phyloP scores from a whole-genome alignment of 2,329 filamentous ascomycete genomes.

The Cladosporium phlei region DNA sequence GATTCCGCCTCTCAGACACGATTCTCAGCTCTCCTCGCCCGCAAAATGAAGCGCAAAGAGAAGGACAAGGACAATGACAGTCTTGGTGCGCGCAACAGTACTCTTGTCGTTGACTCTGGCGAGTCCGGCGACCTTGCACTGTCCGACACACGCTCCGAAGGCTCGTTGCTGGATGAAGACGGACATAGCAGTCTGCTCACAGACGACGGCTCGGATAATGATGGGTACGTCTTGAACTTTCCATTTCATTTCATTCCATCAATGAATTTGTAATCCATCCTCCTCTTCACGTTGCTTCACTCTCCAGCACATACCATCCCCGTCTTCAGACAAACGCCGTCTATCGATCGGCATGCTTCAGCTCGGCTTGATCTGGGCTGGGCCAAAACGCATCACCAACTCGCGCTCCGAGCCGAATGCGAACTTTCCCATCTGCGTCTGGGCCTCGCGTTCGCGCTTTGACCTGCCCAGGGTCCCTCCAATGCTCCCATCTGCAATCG shows the following conservation, averaged over 20 bases:
- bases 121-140: conserved; percentile 12
- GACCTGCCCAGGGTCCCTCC: conserved; percentile 9
- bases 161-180: conserved; percentile 40
- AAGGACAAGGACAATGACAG: conserved; percentile 16
- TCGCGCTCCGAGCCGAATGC: conserved; percentile 7
- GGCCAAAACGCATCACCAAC: too few species aligned
- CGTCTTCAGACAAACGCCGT: background rate
- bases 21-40: conserved; percentile 45
- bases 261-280: too few species aligned
- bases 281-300: too few species aligned
- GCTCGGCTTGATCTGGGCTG: conserved; percentile 1
- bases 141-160: conserved; percentile 22
- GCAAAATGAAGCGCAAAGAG: conserved; percentile 26
- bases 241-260: background rate
- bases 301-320: too few species aligned
- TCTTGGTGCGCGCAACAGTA: conserved; percentile 15
- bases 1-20: conserved; percentile 36
- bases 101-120: conserved; percentile 35
- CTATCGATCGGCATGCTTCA: conserved; percentile 5
- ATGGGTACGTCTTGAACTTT: conserved; percentile 26
- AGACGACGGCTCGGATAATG: conserved; percentile 48
- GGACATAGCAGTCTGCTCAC: conserved; percentile 47
- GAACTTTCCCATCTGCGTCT: conserved; percentile 6
- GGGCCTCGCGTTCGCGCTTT: conserved; percentile 3
- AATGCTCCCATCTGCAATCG: conserved; percentile 7